Conservation (phyloP, 208 protist genomes). For the Leishmania tropica region DNA sequence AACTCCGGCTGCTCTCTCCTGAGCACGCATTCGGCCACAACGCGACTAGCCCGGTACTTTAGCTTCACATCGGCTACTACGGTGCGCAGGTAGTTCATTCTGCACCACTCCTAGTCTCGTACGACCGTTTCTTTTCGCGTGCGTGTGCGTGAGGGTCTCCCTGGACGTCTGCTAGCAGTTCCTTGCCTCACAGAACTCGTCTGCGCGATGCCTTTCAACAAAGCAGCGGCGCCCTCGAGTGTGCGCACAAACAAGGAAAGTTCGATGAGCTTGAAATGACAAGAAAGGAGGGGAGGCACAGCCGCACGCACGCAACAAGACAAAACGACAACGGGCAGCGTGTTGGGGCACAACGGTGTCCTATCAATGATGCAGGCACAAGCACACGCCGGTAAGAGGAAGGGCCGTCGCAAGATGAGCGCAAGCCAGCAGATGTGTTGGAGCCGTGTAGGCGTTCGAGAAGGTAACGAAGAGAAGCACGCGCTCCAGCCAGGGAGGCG, state of each 20-base stretch:
- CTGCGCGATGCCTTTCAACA: background rate
- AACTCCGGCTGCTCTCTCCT: conserved; percentile 24
- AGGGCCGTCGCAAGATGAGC: background rate
- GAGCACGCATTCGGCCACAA: conserved; percentile 45
- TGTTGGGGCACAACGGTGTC: background rate
- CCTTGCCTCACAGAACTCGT: background rate
- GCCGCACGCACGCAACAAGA: background rate
- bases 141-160: background rate
- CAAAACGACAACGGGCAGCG: conserved; percentile 2
- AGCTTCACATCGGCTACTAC: conserved; percentile 57
- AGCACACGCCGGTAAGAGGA: background rate
- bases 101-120: background rate
- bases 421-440: background rate
- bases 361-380: background rate
- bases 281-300: background rate
- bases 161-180: background rate
- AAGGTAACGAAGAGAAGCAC: background rate
- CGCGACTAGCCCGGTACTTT: conserved; percentile 44
- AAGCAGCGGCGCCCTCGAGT: background rate
- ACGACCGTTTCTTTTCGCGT: background rate
- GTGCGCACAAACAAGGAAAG: background rate
- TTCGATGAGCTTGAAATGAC: background rate
- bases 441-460: background rate
- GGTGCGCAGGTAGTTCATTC: conserved; percentile 72
- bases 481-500: background rate